Conservation (phyloP, 2,329 filamentous ascomycete genomes). For the Cladosporium sp. region DNA sequence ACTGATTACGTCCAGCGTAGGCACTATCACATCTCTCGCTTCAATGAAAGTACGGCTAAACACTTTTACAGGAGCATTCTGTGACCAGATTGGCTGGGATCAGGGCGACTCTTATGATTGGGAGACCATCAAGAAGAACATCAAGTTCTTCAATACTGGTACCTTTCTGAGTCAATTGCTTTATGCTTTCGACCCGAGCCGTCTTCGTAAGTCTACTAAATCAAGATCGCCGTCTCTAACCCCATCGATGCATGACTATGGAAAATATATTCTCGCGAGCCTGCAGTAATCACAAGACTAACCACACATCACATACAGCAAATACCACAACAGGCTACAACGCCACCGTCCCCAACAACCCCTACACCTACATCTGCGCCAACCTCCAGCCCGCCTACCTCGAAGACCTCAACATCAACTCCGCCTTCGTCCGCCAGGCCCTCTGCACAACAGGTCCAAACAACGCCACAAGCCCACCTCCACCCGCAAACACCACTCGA, state of each 20-base stretch:
- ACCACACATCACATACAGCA: background rate
- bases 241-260: too few species aligned
- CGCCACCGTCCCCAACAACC: slow-evolving; percentile 11
- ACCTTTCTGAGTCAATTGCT: slow-evolving; percentile 23
- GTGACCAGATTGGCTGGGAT: slow-evolving; percentile 1
- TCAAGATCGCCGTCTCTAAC: background rate
- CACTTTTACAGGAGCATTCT: background rate
- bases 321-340: background rate
- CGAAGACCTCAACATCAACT: slow-evolving; percentile 21
- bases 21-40: too few species aligned
- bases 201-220: background rate
- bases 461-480: background rate
- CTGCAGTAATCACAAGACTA: background rate
- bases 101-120: background rate
- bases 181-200: slow-evolving; percentile 18
- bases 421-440: slow-evolving; percentile 16
- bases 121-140: background rate
- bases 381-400: slow-evolving; percentile 22
- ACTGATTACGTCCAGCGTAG: slow-evolving; percentile 2
- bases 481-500: background rate
- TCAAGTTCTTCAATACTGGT: slow-evolving; percentile 18
- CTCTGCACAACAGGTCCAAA: slow-evolving; percentile 17
- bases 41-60: background rate
- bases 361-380: slow-evolving; percentile 24
- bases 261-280: background rate